Conservation (phyloP, 495 filamentous ascomycete species). For the Hyaloscypha finlandica region DNA sequence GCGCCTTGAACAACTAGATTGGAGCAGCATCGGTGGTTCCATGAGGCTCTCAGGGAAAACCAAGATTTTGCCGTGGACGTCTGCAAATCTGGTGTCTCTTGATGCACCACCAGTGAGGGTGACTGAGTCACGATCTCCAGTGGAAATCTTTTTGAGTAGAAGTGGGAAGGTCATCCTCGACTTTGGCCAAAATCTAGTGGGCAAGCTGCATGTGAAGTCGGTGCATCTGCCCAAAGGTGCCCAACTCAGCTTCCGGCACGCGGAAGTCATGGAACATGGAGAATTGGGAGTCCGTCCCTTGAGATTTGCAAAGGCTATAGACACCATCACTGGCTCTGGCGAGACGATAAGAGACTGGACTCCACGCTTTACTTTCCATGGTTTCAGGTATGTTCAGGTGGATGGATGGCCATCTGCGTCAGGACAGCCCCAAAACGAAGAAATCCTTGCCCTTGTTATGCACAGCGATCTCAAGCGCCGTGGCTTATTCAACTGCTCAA, state of each 20-base stretch:
- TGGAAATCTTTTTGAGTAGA: constrained; percentile 43
- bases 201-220: constrained; percentile 41
- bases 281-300: constrained; percentile 52
- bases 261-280: constrained; percentile 53
- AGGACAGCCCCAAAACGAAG: constrained; percentile 8
- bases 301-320: constrained; percentile 45
- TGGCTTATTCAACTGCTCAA: constrained; percentile 48
- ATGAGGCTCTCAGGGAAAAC: neutral
- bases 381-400: constrained; percentile 54
- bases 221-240: constrained; percentile 31
- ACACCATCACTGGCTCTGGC: constrained; percentile 41
- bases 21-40: constrained; percentile 26
- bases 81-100: constrained; percentile 7
- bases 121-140: constrained; percentile 33
- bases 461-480: constrained; percentile 51
- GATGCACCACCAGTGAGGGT: constrained; percentile 18
- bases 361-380: constrained; percentile 54
- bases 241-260: constrained; percentile 44
- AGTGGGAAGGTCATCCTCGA: constrained; percentile 50
- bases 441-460: constrained; percentile 45
- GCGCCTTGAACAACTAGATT: constrained; percentile 27
- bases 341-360: constrained; percentile 35
- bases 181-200: constrained; percentile 59
- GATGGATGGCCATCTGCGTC: constrained; percentile 43
- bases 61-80: neutral